Evolutionary conservation across 2,329 filamentous ascomycete species (phyloP).

Genomic region (Elsinoe perseae): DNA sequence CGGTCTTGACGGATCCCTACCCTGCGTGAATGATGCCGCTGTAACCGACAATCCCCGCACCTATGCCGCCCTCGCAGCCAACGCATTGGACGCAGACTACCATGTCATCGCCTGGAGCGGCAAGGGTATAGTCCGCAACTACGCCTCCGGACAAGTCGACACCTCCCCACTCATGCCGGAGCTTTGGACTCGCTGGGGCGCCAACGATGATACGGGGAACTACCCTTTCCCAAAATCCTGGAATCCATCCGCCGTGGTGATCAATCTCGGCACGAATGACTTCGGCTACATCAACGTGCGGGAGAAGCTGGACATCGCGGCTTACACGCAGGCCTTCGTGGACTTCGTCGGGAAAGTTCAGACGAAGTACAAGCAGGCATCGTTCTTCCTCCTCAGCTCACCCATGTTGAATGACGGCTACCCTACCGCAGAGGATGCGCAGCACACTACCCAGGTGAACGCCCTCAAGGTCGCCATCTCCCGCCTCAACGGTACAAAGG

Average conservation of each 20-base stretch:
- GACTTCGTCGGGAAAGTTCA: conserved; percentile 31
- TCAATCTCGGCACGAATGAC: conserved; percentile 39
- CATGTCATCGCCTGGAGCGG: conserved; percentile 35
- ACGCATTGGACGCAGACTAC: conserved; percentile 37
- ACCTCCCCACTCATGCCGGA: conserved; percentile 33
- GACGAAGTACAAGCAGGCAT: conserved; percentile 31
- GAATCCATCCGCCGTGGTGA: conserved; percentile 32
- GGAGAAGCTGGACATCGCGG: conserved; percentile 65
- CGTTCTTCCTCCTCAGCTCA: conserved; percentile 36
- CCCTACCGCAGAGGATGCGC: conserved; percentile 31
- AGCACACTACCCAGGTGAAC: conserved; percentile 33
- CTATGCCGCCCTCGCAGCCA: conserved; percentile 39
- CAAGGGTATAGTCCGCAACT: conserved; percentile 39
- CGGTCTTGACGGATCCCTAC: conserved; percentile 35
- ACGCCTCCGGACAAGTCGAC: conserved; percentile 24
- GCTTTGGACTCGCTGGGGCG: conserved; percentile 38
- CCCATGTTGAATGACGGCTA: conserved; percentile 37
- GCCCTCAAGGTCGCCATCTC: conserved; percentile 32
- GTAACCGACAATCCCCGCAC: conserved; percentile 37
- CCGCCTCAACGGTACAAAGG: conserved; percentile 27
- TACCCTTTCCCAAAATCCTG: conserved; percentile 26
- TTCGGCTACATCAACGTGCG: conserved; percentile 65
- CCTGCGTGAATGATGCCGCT: conserved; percentile 35
- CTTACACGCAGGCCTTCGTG: conserved; percentile 51
- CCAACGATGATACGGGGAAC: conserved; percentile 33